Evolutionary conservation across 2,329 filamentous ascomycete species (phyloP).

Genomic region (Didymosphaeria variabile): DNA sequence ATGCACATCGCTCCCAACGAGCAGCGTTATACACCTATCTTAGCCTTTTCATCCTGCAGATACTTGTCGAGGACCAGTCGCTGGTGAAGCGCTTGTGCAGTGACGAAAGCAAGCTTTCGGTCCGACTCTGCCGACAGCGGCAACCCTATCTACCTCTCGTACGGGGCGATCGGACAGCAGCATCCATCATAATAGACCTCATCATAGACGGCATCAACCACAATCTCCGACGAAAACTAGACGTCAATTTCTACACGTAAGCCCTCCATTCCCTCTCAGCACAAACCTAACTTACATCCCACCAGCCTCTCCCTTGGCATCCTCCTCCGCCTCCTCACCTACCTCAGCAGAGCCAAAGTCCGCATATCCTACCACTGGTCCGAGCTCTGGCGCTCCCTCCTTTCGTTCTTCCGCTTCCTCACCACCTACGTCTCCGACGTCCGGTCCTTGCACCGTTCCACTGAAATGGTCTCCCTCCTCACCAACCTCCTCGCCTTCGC

Average conservation of each 20-base stretch:
- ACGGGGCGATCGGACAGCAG: constrained; percentile 75
- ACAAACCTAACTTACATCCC: constrained; percentile 53
- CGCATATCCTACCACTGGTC: constrained; percentile 92
- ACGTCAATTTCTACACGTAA: constrained; percentile 81
- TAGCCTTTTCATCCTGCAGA: constrained; percentile 83
- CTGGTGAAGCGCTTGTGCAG: constrained; percentile 86
- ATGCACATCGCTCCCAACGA: constrained; percentile 84
- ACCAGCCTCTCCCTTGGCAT: constrained; percentile 78
- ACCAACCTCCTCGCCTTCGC: constrained; percentile 86
- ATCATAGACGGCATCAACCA: constrained; percentile 93
- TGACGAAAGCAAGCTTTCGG: constrained; percentile 74
- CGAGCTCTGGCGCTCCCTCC: constrained; percentile 88
- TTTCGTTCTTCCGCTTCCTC: constrained; percentile 89
- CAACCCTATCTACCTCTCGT: constrained; percentile 84
- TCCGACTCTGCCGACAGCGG: constrained; percentile 88
- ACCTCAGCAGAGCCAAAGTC: constrained; percentile 82
- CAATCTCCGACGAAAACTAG: constrained; percentile 85
- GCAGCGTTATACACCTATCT: constrained; percentile 85
- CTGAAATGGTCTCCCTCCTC: constrained; percentile 76
- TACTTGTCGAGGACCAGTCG: constrained; percentile 84
- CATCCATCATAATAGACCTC: constrained; percentile 81
- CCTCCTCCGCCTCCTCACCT: constrained; percentile 81
- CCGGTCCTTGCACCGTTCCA: constrained; percentile 72
- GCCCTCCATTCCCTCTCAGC: neutral
- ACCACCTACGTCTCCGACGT: constrained; percentile 86